Base-by-base conservation (phyloP, 1,284 basidiomycete species). In the Ustilago lituana region DNA sequence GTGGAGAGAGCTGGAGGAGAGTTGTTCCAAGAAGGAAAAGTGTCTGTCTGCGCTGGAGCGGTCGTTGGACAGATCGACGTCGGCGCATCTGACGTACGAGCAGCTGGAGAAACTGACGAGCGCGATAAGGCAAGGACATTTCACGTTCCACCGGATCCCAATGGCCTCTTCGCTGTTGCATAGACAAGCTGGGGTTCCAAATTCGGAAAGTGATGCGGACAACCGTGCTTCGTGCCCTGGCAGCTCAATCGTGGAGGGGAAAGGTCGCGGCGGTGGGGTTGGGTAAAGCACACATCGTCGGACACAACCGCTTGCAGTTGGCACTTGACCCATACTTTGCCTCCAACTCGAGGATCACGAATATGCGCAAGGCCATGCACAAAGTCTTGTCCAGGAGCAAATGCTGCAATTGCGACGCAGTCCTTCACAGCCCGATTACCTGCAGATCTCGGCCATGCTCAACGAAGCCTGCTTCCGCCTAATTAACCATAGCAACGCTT, bases 1-100 rank as follows among this genome's bases (percentile, higher is more conserved):
- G 11, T 59, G 49, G 57, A 51, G 31, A 15, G 49, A 59, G 57
- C 31, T 59, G 29, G 43, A 52, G 12, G 49, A 59, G 33, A 52
- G 48, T 11, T 32, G 36, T 15, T 8, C 8, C 2, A n/a, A 49
- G 7, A 51, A 52, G 5, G 43, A 48, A 20, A 52, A 52, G 32
- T 60, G 50, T 23, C 32, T 60, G 31, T 60, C 49, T 49, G 57
- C 57, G 8, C 29, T 60, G 5, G 38, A 47, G 24, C 49, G 53
- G 39, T 36, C 53, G 37, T 52, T 43, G 11, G 49, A 53, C 22
- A 37, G 57, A 19, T 60, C 57, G 14, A 49, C 49, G 5, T 53
- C 50, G 19, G 57, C 57, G 4, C 22, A 33, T 2, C 38, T 52
- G 48, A 49, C 57, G 23, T 24, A 41, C n/a, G 49, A 53, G 45